Evolutionary conservation across 2,329 filamentous ascomycete species (phyloP).

Genomic region (Penicillium capsulatum): DNA sequence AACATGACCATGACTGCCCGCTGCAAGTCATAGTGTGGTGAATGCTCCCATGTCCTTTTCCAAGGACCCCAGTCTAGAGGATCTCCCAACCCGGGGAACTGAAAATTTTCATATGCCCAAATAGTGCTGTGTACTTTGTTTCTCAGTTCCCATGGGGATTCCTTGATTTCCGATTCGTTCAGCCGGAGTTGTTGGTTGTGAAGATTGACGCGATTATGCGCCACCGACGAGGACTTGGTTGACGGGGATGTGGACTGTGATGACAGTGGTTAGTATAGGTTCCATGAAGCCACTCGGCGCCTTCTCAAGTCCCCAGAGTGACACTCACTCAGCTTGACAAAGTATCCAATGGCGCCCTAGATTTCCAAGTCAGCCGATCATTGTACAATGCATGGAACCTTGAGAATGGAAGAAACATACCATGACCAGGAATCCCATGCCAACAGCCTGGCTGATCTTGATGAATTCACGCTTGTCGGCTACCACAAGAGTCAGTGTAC

Average conservation of each 20-base stretch:
- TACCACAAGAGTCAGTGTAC: slow-evolving; percentile 29
- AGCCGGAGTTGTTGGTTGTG: not conserved
- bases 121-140: too few relatives aligned
- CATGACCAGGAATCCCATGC: slow-evolving; percentile 59
- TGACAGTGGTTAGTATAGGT: slow-evolving; percentile 12
- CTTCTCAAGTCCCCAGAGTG: not conserved
- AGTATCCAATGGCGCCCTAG: slow-evolving; percentile 54
- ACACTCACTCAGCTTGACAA: slow-evolving; percentile 56
- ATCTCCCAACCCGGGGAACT: too few relatives aligned
- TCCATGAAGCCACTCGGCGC: not conserved
- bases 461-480: slow-evolving; percentile 58
- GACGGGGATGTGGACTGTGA: slow-evolving; percentile 48
- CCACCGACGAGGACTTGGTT: slow-evolving; percentile 50
- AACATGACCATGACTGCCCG: slow-evolving; percentile 6
- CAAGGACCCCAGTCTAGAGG: not conserved
- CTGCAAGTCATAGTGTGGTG: slow-evolving; percentile 9
- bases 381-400: slow-evolving; percentile 3
- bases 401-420: slow-evolving; percentile 15
- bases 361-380: slow-evolving; percentile 2
- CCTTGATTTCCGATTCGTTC: not conserved
- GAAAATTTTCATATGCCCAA: too few relatives aligned
- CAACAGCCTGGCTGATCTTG: slow-evolving; percentile 58
- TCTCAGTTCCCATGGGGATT: not conserved
- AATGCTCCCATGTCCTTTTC: not conserved
- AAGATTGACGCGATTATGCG: slow-evolving; percentile 28